Evolutionary conservation across 495 filamentous ascomycete genomes (phyloP), one percentile per base, ranked within the genome.

Genomic region (Lasiosphaeriaceae sp.): DNA sequence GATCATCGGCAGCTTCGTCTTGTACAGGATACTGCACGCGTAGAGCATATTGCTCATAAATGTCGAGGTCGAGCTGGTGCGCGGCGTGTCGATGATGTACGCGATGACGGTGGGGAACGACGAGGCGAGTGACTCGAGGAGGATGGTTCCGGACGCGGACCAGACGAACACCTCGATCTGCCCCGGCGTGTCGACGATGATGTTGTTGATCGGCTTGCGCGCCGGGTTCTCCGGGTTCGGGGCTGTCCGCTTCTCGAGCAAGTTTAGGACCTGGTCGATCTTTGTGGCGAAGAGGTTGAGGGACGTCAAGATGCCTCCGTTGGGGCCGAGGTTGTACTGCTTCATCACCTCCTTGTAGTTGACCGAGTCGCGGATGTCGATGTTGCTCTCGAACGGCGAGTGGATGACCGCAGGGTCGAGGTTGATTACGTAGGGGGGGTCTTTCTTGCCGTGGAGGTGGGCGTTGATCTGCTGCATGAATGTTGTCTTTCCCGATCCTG

Each of bases 1-100:
- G 21, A 98, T 94, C 93, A 98, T 97, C 2, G 94, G 94, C 7
- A 98, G 79, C 66, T 94, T 95, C 8, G 92, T 97, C 77, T 97
- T 97, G 81, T 98, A 98, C 1, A 98, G 80, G 57, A 98, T 98
- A 66, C 86, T 90, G 80, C 94, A 97, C 2, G 94, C 94, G 71
- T 98, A 97, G 21, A 98, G 85, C 94, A 98, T 98, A 77, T 98
- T 98, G 70, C 86, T 90, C 95, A 98, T 97, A 72, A 98, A 98
- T 0, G 95, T 97, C 57, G 85, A 89, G 8, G 94, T 97, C 44
- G 90, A 93, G 49, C 87, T 87, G 16, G 90, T 92, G 24, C 94
- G 85, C 4, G 94, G 95, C 0, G 94, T 98, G 71, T 98, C 94
- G 69, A 98, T 93, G 41, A 98, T 85, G 69, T 98, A 98, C 60